A percentile compares a stretch with the other conserved stretches of the same genome.
phyloP scores from a whole-genome alignment of 495 filamentous ascomycete species.

The Parathielavia hyrcaniae region DNA sequence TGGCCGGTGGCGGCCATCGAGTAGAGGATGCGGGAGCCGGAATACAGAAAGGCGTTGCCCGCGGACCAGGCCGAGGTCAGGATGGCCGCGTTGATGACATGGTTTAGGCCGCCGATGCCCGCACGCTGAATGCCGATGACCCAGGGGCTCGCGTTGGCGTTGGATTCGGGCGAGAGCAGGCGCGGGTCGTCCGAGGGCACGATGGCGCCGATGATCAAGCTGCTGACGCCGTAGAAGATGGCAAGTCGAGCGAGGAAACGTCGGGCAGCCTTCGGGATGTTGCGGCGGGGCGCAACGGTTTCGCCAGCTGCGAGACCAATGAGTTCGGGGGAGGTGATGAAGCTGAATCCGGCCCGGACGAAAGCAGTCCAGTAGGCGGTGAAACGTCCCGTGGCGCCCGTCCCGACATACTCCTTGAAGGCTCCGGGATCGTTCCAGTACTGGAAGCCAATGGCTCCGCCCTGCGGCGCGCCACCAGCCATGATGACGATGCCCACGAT shows the following conservation, averaged over 20 bases:
- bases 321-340: slow-evolving; percentile 46
- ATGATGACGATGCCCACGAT: slow-evolving; percentile 68
- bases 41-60: slow-evolving; percentile 77
- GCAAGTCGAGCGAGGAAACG: slow-evolving; percentile 66
- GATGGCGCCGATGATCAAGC: slow-evolving; percentile 64
- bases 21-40: slow-evolving; percentile 71
- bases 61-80: slow-evolving; percentile 49
- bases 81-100: slow-evolving; percentile 45
- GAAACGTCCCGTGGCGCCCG: slow-evolving; percentile 46
- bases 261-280: slow-evolving; percentile 64
- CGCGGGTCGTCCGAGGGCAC: slow-evolving; percentile 50
- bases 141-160: slow-evolving; percentile 61
- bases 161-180: slow-evolving; percentile 48
- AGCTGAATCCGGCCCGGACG: slow-evolving; percentile 44
- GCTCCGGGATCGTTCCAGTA: slow-evolving; percentile 70
- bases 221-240: slow-evolving; percentile 65
- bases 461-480: slow-evolving; percentile 56
- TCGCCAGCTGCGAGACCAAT: slow-evolving; percentile 66
- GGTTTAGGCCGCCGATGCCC: slow-evolving; percentile 42
- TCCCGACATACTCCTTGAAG: slow-evolving; percentile 53
- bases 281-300: slow-evolving; percentile 68
- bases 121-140: slow-evolving; percentile 44
- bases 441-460: slow-evolving; percentile 53
- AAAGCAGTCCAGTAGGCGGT: slow-evolving; percentile 45
- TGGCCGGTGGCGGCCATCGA: slow-evolving; percentile 58